phyloP scores from a whole-genome alignment of 164 flowering plant genomes.

The Pachysandra terminalis region DNA sequence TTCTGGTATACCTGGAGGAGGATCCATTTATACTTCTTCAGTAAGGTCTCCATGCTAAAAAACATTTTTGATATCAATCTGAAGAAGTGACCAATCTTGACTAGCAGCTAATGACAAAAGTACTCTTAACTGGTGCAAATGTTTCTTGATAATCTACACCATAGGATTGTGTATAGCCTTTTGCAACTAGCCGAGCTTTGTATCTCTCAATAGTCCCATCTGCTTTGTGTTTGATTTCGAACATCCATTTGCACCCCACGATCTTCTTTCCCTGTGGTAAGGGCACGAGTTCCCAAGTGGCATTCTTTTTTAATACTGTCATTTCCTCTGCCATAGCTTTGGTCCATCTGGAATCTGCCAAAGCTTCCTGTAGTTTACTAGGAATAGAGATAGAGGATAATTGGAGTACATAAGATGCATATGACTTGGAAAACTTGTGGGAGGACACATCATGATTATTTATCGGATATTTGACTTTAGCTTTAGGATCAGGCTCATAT shows the following conservation, averaged over 20 bases:
- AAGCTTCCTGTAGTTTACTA: not conserved
- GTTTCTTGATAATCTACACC: slow-evolving; percentile 6
- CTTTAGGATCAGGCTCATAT: not conserved
- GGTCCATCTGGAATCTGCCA: not conserved
- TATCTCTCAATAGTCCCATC: slow-evolving; percentile 7
- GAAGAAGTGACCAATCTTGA: not conserved
- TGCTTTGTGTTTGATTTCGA: not conserved
- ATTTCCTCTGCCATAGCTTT: not conserved
- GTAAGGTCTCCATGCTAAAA: not conserved
- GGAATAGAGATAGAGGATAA: not conserved
- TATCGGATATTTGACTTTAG: slow-evolving; percentile 3
- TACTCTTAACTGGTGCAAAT: not conserved
- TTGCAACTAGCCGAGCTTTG: slow-evolving; percentile 7
- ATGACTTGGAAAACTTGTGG: slow-evolving; percentile 4
- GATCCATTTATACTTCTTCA: not conserved
- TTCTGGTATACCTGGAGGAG: not conserved
- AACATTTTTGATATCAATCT: not conserved
- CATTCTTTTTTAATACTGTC: not conserved
- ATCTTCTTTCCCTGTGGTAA: slow-evolving; percentile 5
- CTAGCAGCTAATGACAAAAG: slow-evolving; percentile 1
- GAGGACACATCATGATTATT: slow-evolving; percentile 1
- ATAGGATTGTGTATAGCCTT: slow-evolving; percentile 4
- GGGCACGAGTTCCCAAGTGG: slow-evolving; percentile 5
- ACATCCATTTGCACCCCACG: slow-evolving; percentile 4
- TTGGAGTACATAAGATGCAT: slow-evolving; percentile 1